phyloP scores from a whole-genome alignment of 306 rosid genomes.

The Prunus fruticosa region DNA sequence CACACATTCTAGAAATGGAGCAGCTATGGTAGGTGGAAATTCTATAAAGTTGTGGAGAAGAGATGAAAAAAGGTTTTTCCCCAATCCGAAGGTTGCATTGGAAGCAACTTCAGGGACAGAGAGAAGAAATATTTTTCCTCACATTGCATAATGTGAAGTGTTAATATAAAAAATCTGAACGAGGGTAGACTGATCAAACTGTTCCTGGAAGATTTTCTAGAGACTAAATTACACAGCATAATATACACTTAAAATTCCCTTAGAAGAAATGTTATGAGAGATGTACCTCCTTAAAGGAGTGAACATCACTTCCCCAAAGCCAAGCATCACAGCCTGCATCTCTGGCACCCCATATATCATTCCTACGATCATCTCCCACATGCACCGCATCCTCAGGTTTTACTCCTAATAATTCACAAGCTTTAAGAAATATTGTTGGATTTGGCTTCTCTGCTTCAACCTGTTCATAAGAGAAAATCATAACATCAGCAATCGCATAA shows the following conservation, averaged over 20 bases:
- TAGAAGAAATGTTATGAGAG: constrained; percentile 11
- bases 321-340: constrained; percentile 99
- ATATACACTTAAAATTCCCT: not conserved
- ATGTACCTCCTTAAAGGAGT: constrained; percentile 85
- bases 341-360: constrained; percentile 98
- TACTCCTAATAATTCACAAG: constrained; percentile 80
- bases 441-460: constrained; percentile 95
- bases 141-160: no score
- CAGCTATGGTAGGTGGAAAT: not conserved
- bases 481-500: not conserved
- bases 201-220: not conserved
- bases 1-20: not conserved
- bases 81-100: not conserved
- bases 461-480: constrained; percentile 31
- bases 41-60: not conserved
- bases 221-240: not conserved
- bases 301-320: constrained; percentile 99
- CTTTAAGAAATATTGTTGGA: constrained; percentile 96
- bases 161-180: not conserved
- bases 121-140: no score
- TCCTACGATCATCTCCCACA: constrained; percentile 93
- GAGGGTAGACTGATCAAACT: not conserved
- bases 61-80: not conserved
- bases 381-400: constrained; percentile 94
- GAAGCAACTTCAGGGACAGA: not conserved